These are phyloP conservation scores for Candida ovalis DNA, from an alignment of 805 yeast species.

Conservation along the genomic window DNA sequence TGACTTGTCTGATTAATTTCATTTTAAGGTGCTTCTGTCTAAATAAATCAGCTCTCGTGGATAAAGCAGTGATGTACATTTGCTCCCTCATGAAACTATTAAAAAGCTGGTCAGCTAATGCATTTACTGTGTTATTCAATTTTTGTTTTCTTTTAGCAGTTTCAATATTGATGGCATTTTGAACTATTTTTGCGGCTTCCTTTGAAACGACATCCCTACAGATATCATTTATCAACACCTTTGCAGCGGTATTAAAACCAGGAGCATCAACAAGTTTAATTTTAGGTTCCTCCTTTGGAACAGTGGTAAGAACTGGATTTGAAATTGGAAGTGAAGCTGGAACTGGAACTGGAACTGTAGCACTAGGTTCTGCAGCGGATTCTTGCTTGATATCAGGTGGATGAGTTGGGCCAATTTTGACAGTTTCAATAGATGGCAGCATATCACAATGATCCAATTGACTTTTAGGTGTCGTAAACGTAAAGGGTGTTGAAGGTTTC, in stretches of 20 bases:
- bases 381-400: too few relatives aligned
- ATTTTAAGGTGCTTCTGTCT: conserved; percentile 32
- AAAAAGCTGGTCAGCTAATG: conserved; percentile 49
- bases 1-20: conserved; percentile 32
- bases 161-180: conserved; percentile 2
- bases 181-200: conserved; percentile 22
- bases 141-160: conserved; percentile 11
- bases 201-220: conserved; percentile 22
- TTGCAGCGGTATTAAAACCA: conserved; percentile 29
- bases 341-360: background rate
- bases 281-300: conserved; percentile 1
- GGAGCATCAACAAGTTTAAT: conserved; percentile 27
- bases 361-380: too few relatives aligned
- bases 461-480: too few relatives aligned
- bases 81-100: conserved; percentile 60
- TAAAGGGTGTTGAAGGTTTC: too few relatives aligned
- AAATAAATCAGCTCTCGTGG: conserved; percentile 42
- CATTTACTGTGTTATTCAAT: conserved; percentile 29
- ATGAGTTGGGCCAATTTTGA: background rate
- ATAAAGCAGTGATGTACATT: conserved; percentile 39
- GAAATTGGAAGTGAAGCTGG: background rate
- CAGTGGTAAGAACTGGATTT: background rate
- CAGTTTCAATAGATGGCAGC: background rate
- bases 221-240: conserved; percentile 22
- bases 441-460: too few relatives aligned